Evolutionary conservation across 306 rosid genomes (phyloP), one percentile per base, ranked within the genome.

Genomic region (Trifolium subterraneum): DNA sequence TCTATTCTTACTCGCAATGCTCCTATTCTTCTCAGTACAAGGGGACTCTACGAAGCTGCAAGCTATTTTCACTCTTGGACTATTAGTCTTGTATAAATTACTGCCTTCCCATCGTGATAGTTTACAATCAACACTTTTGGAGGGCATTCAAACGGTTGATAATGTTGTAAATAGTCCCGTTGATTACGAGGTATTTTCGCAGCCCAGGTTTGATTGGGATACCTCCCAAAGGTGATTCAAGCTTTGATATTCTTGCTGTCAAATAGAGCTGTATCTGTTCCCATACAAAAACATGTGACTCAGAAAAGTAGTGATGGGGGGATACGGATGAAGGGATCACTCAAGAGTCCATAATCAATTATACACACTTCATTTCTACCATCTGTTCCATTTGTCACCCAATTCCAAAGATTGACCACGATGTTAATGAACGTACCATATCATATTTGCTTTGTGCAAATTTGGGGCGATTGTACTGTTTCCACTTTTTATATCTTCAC

Each of bases 151-250:
- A 79, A 88, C 89, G n/a, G 81, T 90, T 70, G 90, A 91, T 60
- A 78, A 82, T 72, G 71, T 92, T 75, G 93, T 88, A 39, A 88
- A 87, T 64, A 93, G 93, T 8, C 84, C 91, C 10, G 85, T 90
- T 47, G 98, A 94, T 87, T 94, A 94, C 47, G 98, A 94, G 84
- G 82, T 88, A 54, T 88, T 69, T 82, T 94, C 98, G 4, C 95
- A 87, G 73, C 98, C 98, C 4, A 92, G 88, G 82, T 94, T 94
- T 79, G 97, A 90, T 59, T 94, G 98, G 98, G 97, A 94, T 84
- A 72, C 77, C 39, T 82, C 84, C 70, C 88, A 91, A 64, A 68
- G 88, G 25, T 94, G 84, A 89, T 67, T 77, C 70, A 15, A 44
- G 54, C 72, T 80, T 59, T 45, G 65, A 44, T 50, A 52, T 68